A percentile compares a stretch with the other conserved stretches of the same genome.
Evolutionary conservation across 306 rosid species (phyloP).

Genomic region (Lablab purpureus): DNA sequence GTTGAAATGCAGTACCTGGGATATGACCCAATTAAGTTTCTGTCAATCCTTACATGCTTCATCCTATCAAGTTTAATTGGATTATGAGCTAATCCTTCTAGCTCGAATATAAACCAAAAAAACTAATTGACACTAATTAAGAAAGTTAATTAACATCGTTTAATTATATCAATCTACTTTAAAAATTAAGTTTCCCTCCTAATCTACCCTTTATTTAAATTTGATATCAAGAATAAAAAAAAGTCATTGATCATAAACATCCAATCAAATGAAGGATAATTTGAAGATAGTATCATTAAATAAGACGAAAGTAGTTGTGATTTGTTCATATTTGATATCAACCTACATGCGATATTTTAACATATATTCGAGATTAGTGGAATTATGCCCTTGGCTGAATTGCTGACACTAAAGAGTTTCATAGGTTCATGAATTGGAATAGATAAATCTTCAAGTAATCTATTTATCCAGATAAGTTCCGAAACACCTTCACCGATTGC

Average conservation of each 20-base stretch:
- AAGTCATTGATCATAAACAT: not conserved
- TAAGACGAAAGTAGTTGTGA: not conserved
- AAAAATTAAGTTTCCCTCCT: too few relatives aligned
- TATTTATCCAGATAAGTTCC: not conserved
- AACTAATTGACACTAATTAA: too few relatives aligned
- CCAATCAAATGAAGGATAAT: too few relatives aligned
- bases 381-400: not conserved
- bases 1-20: not conserved
- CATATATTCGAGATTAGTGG: too few relatives aligned
- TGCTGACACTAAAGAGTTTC: not conserved
- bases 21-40: not conserved
- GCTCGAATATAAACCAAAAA: too few relatives aligned
- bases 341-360: not conserved
- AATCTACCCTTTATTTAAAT: too few relatives aligned
- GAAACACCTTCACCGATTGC: not conserved
- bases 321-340: too few relatives aligned
- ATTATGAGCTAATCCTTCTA: not conserved
- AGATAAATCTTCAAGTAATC: not conserved
- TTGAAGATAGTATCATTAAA: not conserved
- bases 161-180: not conserved
- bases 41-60: not conserved
- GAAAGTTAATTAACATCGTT: not conserved
- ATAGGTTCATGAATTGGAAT: slow-evolving; percentile 1
- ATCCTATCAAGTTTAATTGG: not conserved
- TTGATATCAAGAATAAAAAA: not conserved